Evolutionary conservation across 2,329 filamentous ascomycete genomes (phyloP).

Genomic region (Trichoderma atrobrunneum): DNA sequence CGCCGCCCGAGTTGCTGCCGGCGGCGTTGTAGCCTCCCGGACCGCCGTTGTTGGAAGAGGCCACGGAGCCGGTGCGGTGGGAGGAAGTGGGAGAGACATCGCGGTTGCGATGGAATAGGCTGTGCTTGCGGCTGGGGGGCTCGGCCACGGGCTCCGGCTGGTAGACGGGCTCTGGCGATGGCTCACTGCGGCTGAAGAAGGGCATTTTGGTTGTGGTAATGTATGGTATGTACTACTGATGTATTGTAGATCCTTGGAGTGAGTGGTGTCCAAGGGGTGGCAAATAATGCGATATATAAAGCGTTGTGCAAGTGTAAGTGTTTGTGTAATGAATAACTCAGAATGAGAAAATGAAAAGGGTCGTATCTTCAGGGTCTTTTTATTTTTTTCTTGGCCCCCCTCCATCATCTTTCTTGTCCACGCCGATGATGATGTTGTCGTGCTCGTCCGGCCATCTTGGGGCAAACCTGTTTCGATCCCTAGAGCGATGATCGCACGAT

Average conservation of each 20-base stretch:
- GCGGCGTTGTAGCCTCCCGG: slow-evolving; percentile 5
- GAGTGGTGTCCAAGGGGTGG: not conserved
- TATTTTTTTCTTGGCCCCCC: not conserved
- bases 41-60: not conserved
- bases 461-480: slow-evolving; percentile 15
- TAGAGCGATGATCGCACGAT: slow-evolving; percentile 12
- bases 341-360: not conserved
- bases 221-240: not conserved
- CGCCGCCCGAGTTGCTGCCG: slow-evolving; percentile 7
- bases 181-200: slow-evolving; percentile 33
- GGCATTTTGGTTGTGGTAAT: slow-evolving; percentile 27
- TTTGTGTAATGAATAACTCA: not conserved
- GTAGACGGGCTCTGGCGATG: slow-evolving; percentile 33
- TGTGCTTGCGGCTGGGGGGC: slow-evolving; percentile 13
- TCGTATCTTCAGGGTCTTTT: not conserved
- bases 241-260: not conserved
- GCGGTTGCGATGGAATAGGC: slow-evolving; percentile 34
- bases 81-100: slow-evolving; percentile 26
- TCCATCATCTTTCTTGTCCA: not conserved
- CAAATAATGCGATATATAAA: not conserved
- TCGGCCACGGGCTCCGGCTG: slow-evolving; percentile 29
- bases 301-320: not conserved
- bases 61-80: slow-evolving; percentile 10
- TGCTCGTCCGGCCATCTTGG: not conserved
- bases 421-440: not conserved